These are phyloP conservation scores for Aspergillus incahuasiensis DNA, from an alignment of 495 filamentous ascomycete species.

Conservation along the genomic window DNA sequence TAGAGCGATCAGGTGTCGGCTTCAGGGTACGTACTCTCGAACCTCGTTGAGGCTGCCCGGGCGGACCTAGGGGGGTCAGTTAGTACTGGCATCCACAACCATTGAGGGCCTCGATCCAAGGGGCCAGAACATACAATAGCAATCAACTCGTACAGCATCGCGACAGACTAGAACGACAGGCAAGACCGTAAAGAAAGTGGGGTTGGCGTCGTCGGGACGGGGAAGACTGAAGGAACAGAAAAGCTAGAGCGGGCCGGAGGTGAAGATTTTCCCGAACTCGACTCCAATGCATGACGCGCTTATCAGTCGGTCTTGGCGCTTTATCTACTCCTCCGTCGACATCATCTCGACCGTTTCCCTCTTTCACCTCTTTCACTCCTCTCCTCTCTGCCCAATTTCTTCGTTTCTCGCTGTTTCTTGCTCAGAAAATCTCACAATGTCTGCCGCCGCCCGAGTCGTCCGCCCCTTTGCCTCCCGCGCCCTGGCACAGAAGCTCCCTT, in stretches of 20 bases:
- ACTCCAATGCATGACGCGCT: constrained; percentile 7
- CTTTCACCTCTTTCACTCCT: constrained; percentile 23
- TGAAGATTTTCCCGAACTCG: constrained; percentile 25
- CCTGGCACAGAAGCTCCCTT: constrained; percentile 41
- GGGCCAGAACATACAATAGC: constrained; percentile 65
- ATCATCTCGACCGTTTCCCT: constrained; percentile 20
- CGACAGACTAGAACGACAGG: background rate
- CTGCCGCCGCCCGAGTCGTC: constrained; percentile 35
- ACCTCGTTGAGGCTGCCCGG: constrained; percentile 83
- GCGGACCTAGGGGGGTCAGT: constrained; percentile 63
- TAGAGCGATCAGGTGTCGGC: background rate
- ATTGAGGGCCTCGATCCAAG: background rate
- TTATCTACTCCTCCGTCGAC: constrained; percentile 20
- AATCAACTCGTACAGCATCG: constrained; percentile 96
- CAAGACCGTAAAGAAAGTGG: constrained; percentile 6
- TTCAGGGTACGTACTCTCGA: constrained; percentile 67
- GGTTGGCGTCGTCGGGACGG: constrained; percentile 8
- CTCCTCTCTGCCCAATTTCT: constrained; percentile 22
- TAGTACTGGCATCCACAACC: background rate
- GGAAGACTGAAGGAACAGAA: constrained; percentile 12
- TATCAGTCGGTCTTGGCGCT: constrained; percentile 28
- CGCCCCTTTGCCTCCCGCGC: constrained; percentile 42
- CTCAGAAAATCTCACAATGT: constrained; percentile 33
- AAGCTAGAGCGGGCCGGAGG: background rate
- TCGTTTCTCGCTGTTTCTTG: constrained; percentile 13